Evolutionary conservation across 2,329 filamentous ascomycete species (phyloP).

Genomic region (Metarhizium brunneum): DNA sequence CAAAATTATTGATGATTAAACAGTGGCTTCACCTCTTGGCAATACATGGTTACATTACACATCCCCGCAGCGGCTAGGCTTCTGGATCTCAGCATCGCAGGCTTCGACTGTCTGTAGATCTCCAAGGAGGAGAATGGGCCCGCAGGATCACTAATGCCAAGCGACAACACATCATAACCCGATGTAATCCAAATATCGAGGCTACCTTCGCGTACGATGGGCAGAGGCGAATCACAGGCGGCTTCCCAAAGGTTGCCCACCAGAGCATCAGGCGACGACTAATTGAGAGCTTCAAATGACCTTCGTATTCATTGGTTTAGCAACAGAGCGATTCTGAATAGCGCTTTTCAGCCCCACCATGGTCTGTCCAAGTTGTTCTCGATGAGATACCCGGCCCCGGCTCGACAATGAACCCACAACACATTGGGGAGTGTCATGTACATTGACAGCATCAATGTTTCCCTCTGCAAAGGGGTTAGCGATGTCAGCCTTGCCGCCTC

Average conservation of each 20-base stretch:
- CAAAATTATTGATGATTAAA: neutral
- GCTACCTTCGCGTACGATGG: neutral
- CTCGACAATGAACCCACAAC: neutral
- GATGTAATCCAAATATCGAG: neutral
- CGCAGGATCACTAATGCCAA: neutral
- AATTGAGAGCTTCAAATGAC: too few relatives aligned
- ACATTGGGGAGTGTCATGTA: too few relatives aligned
- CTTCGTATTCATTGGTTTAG: neutral
- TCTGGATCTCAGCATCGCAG: neutral
- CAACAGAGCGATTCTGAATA: neutral
- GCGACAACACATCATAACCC: neutral
- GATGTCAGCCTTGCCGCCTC: slow-evolving; percentile 1
- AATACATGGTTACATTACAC: neutral
- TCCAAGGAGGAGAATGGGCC: neutral
- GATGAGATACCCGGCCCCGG: neutral
- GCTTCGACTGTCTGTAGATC: too few relatives aligned
- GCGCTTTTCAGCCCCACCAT: neutral
- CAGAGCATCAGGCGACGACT: neutral
- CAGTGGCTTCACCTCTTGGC: neutral
- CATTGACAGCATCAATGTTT: too few relatives aligned
- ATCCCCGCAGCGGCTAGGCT: neutral
- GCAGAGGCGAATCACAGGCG: neutral
- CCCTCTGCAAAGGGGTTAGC: neutral
- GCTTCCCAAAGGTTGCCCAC: neutral
- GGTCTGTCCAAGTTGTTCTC: neutral